These are phyloP conservation scores for Boletus rubroflammeus DNA, from an alignment of 768 basidiomycete genomes.

Conservation along the genomic window DNA sequence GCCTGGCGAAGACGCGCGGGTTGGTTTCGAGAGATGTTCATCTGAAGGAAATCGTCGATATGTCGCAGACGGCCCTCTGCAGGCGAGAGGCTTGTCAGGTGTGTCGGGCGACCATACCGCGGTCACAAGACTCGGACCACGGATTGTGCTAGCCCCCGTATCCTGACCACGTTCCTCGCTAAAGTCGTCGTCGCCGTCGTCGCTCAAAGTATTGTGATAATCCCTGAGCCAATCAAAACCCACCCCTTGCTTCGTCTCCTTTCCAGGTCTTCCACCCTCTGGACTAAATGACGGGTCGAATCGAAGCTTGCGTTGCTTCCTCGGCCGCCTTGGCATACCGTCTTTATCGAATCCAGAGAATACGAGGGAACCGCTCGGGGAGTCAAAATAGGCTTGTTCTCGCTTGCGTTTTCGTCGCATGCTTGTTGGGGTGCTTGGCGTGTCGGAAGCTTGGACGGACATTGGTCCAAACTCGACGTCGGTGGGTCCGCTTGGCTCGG, in stretches of 20 bases:
- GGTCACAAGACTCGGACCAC: background rate
- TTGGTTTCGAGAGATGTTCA: background rate
- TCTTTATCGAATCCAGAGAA: constrained; percentile 30
- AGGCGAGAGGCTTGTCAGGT: constrained; percentile 3
- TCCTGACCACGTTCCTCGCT: background rate
- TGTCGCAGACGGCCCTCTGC: background rate
- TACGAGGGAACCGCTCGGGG: constrained; percentile 24
- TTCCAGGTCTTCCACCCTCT: background rate
- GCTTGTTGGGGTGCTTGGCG: constrained; percentile 26
- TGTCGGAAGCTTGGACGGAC: constrained; percentile 8
- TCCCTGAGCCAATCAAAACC: constrained; percentile 1
- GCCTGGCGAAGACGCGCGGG: background rate
- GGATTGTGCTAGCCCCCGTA: too few species aligned
- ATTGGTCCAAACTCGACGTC: background rate
- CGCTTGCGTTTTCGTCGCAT: constrained; percentile 26
- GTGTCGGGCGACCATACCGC: constrained; percentile 2
- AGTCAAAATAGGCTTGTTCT: constrained; percentile 29
- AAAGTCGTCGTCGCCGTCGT: background rate
- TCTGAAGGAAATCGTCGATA: background rate
- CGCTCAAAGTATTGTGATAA: background rate
- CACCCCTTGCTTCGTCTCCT: background rate
- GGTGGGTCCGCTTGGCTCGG: background rate
- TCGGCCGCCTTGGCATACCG: constrained; percentile 30
- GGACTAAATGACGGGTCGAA: constrained; percentile 26
- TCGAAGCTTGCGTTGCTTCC: constrained; percentile 26